A percentile compares a stretch with the other conserved stretches of the same genome.
phyloP scores from a whole-genome alignment of 2,329 filamentous ascomycete species.

The Claviceps sp. region DNA sequence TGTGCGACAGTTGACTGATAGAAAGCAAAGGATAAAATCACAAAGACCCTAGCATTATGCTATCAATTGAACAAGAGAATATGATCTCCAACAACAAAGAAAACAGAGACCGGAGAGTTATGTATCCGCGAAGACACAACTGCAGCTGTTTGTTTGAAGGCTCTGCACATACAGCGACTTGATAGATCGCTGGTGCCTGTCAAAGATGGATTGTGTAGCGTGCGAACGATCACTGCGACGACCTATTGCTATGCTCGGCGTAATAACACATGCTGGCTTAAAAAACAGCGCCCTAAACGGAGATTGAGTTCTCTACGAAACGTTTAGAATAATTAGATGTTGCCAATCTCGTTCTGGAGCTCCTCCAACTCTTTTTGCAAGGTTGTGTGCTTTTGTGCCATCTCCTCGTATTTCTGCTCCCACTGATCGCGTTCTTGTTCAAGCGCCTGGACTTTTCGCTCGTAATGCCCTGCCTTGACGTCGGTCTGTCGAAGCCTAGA shows the following conservation, averaged over 20 bases:
- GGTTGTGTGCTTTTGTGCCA: constrained; percentile 73
- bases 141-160: constrained; percentile 13
- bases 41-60: constrained; percentile 9
- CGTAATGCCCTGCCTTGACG: constrained; percentile 97
- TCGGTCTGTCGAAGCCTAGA: constrained; percentile 92
- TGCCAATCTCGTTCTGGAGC: constrained; percentile 82
- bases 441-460: constrained; percentile 96
- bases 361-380: constrained; percentile 86
- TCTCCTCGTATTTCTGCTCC: constrained; percentile 97
- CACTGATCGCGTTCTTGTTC: constrained; percentile 85
- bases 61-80: not conserved
- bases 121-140: constrained; percentile 19
- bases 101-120: not conserved
- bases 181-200: constrained; percentile 15
- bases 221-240: constrained; percentile 8
- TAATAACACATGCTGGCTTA: not conserved
- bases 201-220: constrained; percentile 14
- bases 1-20: constrained; percentile 62
- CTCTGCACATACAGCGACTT: constrained; percentile 18
- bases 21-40: constrained; percentile 55
- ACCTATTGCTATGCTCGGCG: not conserved
- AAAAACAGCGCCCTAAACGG: constrained; percentile 3
- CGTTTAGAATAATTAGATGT: constrained; percentile 50
- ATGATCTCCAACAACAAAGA: not conserved
- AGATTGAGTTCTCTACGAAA: constrained; percentile 9